These are phyloP conservation scores for Naganishia friedmannii DNA, from an alignment of 768 basidiomycete species.

Conservation along the genomic window DNA sequence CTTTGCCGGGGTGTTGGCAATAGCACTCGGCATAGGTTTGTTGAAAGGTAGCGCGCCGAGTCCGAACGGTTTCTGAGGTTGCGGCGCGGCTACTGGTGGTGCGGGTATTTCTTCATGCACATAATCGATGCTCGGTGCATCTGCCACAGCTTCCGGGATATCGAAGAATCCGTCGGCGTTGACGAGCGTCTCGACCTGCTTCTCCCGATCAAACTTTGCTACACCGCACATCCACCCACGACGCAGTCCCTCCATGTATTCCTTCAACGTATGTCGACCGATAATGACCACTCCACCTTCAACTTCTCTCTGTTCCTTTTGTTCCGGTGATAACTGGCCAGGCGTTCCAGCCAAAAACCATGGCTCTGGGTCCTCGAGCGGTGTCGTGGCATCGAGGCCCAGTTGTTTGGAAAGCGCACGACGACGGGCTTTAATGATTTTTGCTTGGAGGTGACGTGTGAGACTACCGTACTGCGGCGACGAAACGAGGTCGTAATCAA, in stretches of 20 bases:
- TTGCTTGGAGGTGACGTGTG: conserved; percentile 68
- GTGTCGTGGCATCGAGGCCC: conserved; percentile 51
- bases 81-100: not conserved
- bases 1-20: conserved; percentile 36
- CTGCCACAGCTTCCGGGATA: conserved; percentile 56
- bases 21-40: conserved; percentile 46
- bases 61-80: conserved; percentile 9
- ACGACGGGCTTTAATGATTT: conserved; percentile 65
- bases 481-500: conserved; percentile 81
- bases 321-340: conserved; percentile 56
- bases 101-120: conserved; percentile 34
- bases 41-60: conserved; percentile 26
- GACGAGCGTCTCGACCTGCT: conserved; percentile 61
- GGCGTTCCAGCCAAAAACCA: conserved; percentile 28
- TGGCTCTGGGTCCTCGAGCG: conserved; percentile 56
- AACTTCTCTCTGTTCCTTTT: conserved; percentile 61
- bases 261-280: conserved; percentile 87
- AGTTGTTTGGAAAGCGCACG: conserved; percentile 56
- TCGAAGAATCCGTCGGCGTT: conserved; percentile 76
- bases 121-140: conserved; percentile 39
- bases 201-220: conserved; percentile 57
- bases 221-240: conserved; percentile 77
- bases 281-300: conserved; percentile 82
- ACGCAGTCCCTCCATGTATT: conserved; percentile 83
- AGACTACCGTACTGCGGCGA: conserved; percentile 84